Percentiles rank a stretch among this genome's conserved stretches.
phyloP scores from a whole-genome alignment of 768 basidiomycete genomes.

The Termitomyces sp. region DNA sequence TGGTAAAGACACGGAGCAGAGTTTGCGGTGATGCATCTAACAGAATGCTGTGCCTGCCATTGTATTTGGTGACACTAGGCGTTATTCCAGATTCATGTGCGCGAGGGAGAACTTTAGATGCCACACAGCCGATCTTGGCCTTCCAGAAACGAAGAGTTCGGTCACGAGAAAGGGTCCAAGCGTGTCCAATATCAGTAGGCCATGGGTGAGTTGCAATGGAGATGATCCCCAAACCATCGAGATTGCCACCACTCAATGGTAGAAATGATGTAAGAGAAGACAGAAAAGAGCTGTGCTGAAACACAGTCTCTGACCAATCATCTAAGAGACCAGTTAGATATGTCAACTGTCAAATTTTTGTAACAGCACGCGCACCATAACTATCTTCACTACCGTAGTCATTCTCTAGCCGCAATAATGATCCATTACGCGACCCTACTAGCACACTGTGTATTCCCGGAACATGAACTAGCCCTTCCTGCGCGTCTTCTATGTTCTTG shows the following conservation, averaged over 20 bases:
- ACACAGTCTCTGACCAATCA: slow-evolving; percentile 64
- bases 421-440: slow-evolving; percentile 56
- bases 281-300: slow-evolving; percentile 62
- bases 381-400: slow-evolving; percentile 48
- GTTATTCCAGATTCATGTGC: slow-evolving; percentile 27
- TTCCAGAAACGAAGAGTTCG: slow-evolving; percentile 84
- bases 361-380: slow-evolving; percentile 45
- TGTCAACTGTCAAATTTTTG: neutral
- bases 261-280: slow-evolving; percentile 64
- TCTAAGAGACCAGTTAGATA: slow-evolving; percentile 34
- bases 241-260: slow-evolving; percentile 41
- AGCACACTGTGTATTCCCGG: slow-evolving; percentile 65
- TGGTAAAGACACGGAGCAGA: slow-evolving; percentile 59
- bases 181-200: slow-evolving; percentile 67
- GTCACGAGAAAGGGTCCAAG: slow-evolving; percentile 87
- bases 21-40: slow-evolving; percentile 59
- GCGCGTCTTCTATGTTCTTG: slow-evolving; percentile 40
- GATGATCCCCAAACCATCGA: slow-evolving; percentile 56
- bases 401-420: slow-evolving; percentile 65
- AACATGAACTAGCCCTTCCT: slow-evolving; percentile 49
- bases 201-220: slow-evolving; percentile 70
- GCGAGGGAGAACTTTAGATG: slow-evolving; percentile 47
- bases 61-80: slow-evolving; percentile 15
- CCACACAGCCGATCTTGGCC: slow-evolving; percentile 66
- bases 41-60: slow-evolving; percentile 36